phyloP scores from a whole-genome alignment of 305 asterid species.

The Solanum hybrid region DNA sequence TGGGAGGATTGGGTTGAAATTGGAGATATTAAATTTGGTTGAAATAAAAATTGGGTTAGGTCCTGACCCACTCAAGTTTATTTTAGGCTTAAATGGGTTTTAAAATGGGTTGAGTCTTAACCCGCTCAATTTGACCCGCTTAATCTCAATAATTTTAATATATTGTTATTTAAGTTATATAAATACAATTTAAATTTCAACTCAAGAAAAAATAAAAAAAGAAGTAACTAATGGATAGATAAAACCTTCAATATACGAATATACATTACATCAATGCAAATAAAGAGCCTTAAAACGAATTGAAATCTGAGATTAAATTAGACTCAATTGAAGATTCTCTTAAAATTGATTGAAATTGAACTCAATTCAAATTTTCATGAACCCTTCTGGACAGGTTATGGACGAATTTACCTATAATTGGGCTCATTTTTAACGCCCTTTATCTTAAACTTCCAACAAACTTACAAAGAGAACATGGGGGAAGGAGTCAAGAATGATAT shows the following conservation, averaged over 20 bases:
- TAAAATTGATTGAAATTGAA: not conserved
- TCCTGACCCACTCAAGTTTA: not conserved
- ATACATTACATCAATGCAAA: not conserved
- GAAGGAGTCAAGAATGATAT: not conserved
- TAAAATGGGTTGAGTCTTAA: not conserved
- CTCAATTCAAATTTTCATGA: no score
- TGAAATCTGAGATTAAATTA: no score
- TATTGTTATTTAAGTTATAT: no score
- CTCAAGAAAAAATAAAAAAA: not conserved
- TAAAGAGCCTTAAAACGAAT: not conserved
- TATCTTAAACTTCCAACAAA: not conserved
- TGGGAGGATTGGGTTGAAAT: not conserved
- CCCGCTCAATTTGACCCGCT: not conserved
- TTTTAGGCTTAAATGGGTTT: not conserved
- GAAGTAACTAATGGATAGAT: not conserved
- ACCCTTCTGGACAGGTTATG: not conserved
- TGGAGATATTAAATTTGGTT: no score
- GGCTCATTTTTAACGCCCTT: not conserved
- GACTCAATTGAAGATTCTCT: not conserved
- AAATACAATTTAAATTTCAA: not conserved
- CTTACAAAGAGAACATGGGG: not conserved
- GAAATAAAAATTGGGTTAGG: not conserved
- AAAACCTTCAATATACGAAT: not conserved
- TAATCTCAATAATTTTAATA: no score
- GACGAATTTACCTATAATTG: accelerated